Base-by-base conservation (phyloP, 768 basidiomycete species). In the Lentinula sp. region DNA sequence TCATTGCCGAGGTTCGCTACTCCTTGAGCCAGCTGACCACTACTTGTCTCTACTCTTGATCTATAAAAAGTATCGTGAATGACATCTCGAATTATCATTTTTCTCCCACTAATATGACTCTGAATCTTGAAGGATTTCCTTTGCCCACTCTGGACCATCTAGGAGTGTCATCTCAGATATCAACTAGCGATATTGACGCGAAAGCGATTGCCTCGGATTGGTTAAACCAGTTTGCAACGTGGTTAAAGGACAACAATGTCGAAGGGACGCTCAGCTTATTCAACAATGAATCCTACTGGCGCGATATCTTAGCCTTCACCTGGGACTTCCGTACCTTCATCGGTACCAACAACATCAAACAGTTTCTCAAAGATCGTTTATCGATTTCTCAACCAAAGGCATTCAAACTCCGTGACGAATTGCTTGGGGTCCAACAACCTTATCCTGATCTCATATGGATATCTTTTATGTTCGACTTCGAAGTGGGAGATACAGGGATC, bases 401-500 rank as follows among this genome's bases (percentile, higher is more conserved):
- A 41, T 65, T 74, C 54, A 70, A 67, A 1, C 62, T 74, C 18
- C 65, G 58, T 39, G 64, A 65, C 6, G 66, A 66, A 49, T 70
- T 62, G 36, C 65, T 72, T n/a, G 66, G 37, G 2, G 48, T 82
- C n/a, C 68, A 75, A 53, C 72, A 68, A 15, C 80, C 79, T 2
- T 78, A 75, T 59, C 76, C 83, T 0, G 85, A 83, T 64, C 61
- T 90, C 4, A 77, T 75, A 0, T 89, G 86, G 81, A 69, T 90
- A 45, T 79, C 80, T 32, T 71, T 79, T 36, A 69, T 81, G 59
- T 86, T 90, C 67, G 77, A 72, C 4, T 90, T 88, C 64, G 79
- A 81, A 53, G 82, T 80, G 6, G 75, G 76, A 4, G 61, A 68
- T 1, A 69, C 79, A 1, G 87, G 84, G 0, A 66, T 74, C 5